These are phyloP conservation scores for Saturnispora mendoncae DNA, from an alignment of 805 yeast genomes.

Conservation along the genomic window DNA sequence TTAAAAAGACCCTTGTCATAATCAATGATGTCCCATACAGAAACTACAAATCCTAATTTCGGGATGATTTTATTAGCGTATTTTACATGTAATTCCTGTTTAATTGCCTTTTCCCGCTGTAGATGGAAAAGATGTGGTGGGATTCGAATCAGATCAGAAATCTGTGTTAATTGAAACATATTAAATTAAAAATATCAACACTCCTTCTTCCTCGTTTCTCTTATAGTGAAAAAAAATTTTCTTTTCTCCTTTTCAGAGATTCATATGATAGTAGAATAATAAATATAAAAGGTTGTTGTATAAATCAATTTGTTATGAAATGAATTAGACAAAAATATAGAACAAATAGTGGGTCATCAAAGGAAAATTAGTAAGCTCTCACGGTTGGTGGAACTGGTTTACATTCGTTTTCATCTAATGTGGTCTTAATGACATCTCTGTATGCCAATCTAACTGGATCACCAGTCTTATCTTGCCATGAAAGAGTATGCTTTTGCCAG, in stretches of 20 bases:
- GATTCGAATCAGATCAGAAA: conserved; percentile 78
- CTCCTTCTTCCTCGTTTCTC: too few species aligned
- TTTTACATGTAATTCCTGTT: conserved; percentile 73
- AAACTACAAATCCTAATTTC: conserved; percentile 73
- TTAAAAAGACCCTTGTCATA: conserved; percentile 81
- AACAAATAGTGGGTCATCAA: too few species aligned
- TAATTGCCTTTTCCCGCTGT: conserved; percentile 63
- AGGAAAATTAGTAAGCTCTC: conserved; percentile 68
- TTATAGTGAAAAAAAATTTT: conserved; percentile 3
- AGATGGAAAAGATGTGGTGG: conserved; percentile 78
- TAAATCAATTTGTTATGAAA: background rate
- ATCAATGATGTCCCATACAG: conserved; percentile 75
- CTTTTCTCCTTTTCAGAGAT: too few species aligned
- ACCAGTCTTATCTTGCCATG: conserved; percentile 76
- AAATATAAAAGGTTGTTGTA: too few species aligned
- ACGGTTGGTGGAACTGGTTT: conserved; percentile 94
- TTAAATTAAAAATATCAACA: background rate
- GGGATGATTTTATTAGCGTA: conserved; percentile 80
- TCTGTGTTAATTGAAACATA: conserved; percentile 79
- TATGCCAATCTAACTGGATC: conserved; percentile 67
- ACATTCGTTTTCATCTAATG: conserved; percentile 89
- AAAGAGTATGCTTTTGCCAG: conserved; percentile 97
- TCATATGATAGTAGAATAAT: too few species aligned
- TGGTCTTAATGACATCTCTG: conserved; percentile 74
- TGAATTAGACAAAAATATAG: too few species aligned